These are phyloP conservation scores for Polyplosphaeria fusca DNA, from an alignment of 495 filamentous ascomycete genomes.

Conservation along the genomic window DNA sequence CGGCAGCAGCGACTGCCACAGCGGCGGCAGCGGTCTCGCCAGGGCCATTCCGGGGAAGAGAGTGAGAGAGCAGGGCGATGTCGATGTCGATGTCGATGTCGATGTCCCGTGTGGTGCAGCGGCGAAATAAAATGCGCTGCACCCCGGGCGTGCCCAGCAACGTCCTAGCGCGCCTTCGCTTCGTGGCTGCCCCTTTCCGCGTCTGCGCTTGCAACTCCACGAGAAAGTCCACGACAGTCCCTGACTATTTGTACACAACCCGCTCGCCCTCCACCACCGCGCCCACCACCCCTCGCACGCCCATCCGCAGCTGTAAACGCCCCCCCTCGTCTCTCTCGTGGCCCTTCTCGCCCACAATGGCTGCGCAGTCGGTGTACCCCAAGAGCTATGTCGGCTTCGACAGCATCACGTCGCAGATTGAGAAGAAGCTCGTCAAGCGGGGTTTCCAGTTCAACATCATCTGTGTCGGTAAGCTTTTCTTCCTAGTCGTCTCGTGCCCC, in stretches of 20 bases:
- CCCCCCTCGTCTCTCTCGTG: background rate
- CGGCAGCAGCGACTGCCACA: slow-evolving; percentile 39
- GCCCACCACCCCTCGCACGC: background rate
- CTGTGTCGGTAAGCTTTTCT: slow-evolving; percentile 78
- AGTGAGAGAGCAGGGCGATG: no score
- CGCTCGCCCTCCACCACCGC: slow-evolving; percentile 7
- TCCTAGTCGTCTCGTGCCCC: slow-evolving; percentile 4
- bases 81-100: no score
- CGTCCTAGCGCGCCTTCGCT: slow-evolving; percentile 29
- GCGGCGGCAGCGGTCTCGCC: slow-evolving; percentile 31
- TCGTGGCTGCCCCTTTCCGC: slow-evolving; percentile 35
- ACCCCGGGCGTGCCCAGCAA: no score
- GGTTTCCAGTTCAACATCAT: slow-evolving; percentile 99
- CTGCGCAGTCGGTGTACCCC: slow-evolving; percentile 68
- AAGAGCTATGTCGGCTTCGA: slow-evolving; percentile 98
- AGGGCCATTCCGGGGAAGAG: slow-evolving; percentile 30
- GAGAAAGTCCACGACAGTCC: slow-evolving; percentile 30
- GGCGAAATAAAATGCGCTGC: no score
- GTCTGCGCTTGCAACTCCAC: slow-evolving; percentile 23
- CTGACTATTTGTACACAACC: slow-evolving; percentile 20
- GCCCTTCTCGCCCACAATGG: slow-evolving; percentile 43
- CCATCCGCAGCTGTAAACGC: background rate
- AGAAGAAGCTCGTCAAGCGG: slow-evolving; percentile 98
- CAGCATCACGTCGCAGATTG: slow-evolving; percentile 97
- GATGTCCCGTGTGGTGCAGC: slow-evolving; percentile 6